Percentiles rank a stretch among this genome's conserved stretches.
These are phyloP conservation scores for Medicago truncatula DNA, from an alignment of 306 rosid species.

Conservation along the genomic window DNA sequence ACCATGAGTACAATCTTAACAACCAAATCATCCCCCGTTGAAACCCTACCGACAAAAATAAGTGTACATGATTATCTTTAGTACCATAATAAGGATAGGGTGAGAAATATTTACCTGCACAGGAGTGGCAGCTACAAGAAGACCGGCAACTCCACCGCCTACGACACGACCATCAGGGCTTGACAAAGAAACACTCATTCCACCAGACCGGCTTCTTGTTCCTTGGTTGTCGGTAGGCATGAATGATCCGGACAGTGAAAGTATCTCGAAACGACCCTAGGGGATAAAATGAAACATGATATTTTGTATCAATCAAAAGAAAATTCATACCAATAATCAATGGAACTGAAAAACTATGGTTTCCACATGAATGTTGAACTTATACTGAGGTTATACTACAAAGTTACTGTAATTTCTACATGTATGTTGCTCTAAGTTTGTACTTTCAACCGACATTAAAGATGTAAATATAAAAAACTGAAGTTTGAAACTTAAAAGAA, in stretches of 20 bases:
- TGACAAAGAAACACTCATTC: conserved; percentile 72
- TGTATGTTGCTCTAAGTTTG: no score
- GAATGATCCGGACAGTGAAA: conserved; percentile 73
- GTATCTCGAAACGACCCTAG: conserved; percentile 81
- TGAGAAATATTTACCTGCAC: conserved; percentile 61
- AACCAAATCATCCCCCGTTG: no score
- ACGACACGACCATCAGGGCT: conserved; percentile 72
- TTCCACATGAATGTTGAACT: neutral
- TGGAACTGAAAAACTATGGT: neutral
- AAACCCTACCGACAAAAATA: no score
- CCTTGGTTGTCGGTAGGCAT: conserved; percentile 73
- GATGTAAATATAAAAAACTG: neutral
- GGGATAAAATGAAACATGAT: conserved; percentile 17
- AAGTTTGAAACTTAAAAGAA: neutral
- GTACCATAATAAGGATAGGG: neutral
- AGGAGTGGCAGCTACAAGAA: conserved; percentile 73
- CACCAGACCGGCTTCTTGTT: conserved; percentile 72
- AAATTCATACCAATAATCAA: neutral
- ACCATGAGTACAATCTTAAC: no score
- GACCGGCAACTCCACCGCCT: conserved; percentile 80
- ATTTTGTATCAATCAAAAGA: conserved; percentile 11
- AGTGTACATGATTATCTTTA: no score
- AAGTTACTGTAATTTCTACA: no score
- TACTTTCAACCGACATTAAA: neutral
- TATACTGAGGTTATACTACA: no score